Base-by-base conservation (phyloP, 768 basidiomycete species). In the Sporobolomyces phaffii region DNA sequence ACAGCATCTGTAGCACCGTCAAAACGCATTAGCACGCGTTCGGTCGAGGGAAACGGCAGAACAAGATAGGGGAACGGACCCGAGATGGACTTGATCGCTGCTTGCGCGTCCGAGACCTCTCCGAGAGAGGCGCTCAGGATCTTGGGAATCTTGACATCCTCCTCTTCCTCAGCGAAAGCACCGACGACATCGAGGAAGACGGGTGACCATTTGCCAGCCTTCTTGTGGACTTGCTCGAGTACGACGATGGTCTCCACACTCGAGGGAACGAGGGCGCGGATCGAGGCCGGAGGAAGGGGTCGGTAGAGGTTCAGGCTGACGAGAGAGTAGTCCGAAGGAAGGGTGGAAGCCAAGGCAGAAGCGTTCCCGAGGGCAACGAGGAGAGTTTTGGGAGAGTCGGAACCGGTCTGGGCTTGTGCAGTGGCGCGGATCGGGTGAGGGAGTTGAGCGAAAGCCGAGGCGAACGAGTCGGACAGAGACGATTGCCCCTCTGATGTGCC, bases 151-250 rank as follows among this genome's bases (percentile, higher is more conserved):
- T 65, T 43, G 31, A 28, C 67, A 29, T 63, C 64, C 24, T 72
- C 64, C 26, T 82, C 80, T 50, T 81, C 81, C 48, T 83, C 80
- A 69, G 91, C 90, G 38, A 92, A 77, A 18, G 86, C 86, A 60
- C 82, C 82, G 51, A 89, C 82, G 29, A 91, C 80, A 38, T 93
- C 91, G 56, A 96, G 83, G 77, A 88, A 94, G 5, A 94, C 78
- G 0, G 90, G 88, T 1, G 88, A 86, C 88, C 89, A 93, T 77
- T 89, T 89, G 43, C 85, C 85, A n/a, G 83, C 82, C 83, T 87
- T 89, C 70, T 79, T 81, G 73, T 82, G 82, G 10, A 88, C 80
- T 76, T 92, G 90, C 75, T 94, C 92, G 15, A 93, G 82, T 22
- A 93, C 86, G 64, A 93, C 79, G 60, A 94, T 83, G 26, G 84